A percentile compares a stretch with the other conserved stretches of the same genome.
These are phyloP conservation scores for Paecilomyces sp. DNA, from an alignment of 2,329 filamentous ascomycete genomes.

Conservation along the genomic window DNA sequence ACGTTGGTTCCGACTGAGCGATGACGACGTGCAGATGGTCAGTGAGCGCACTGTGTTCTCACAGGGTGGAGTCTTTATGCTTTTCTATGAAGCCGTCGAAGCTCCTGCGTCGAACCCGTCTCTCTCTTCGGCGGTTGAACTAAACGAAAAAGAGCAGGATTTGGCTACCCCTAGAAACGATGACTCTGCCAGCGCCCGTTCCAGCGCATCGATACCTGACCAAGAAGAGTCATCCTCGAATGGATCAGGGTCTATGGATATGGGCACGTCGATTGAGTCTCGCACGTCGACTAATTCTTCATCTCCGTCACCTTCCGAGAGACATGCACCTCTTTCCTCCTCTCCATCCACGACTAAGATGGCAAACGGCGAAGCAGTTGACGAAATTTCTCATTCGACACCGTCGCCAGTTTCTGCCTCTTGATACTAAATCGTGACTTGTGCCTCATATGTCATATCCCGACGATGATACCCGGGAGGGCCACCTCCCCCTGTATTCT, in stretches of 20 bases:
- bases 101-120: neutral
- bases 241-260: neutral
- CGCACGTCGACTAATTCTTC: neutral
- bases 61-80: constrained; percentile 86
- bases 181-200: neutral
- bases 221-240: neutral
- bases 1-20: constrained; percentile 87
- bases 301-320: neutral
- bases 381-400: neutral
- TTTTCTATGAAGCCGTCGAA: constrained; percentile 81
- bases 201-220: neutral
- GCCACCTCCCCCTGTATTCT: neutral
- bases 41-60: constrained; percentile 65
- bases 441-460: constrained; percentile 1
- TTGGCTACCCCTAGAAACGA: neutral
- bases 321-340: neutral
- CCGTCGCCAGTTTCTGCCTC: constrained; percentile 6
- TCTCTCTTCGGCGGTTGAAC: neutral
- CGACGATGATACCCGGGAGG: constrained; percentile 4
- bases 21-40: constrained; percentile 72
- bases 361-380: neutral
- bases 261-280: neutral
- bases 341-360: neutral
- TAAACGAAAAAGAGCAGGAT: neutral
- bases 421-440: constrained; percentile 3